A percentile compares a stretch with the other conserved stretches of the same genome.
phyloP scores from a whole-genome alignment of 1,139 yeast species.

The Pichia sp. region DNA sequence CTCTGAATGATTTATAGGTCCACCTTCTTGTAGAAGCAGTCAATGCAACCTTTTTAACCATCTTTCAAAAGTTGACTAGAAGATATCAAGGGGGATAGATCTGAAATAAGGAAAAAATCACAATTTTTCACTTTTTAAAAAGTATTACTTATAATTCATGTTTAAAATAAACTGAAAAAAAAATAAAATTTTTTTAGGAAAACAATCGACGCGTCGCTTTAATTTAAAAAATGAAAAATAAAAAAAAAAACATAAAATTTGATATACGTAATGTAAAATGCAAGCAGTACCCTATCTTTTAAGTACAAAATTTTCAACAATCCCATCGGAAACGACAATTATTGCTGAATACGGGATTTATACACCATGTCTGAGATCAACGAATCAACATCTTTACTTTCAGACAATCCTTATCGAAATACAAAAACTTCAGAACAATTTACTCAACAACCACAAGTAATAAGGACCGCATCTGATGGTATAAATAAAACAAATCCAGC shows the following conservation, averaged over 20 bases:
- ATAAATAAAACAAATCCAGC: background rate
- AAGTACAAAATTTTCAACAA: background rate
- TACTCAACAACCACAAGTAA: background rate
- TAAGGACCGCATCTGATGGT: background rate
- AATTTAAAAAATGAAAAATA: background rate
- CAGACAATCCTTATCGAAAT: conserved; percentile 32
- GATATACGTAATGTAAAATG: background rate
- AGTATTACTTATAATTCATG: background rate
- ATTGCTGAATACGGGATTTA: background rate
- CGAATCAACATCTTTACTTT: conserved; percentile 30
- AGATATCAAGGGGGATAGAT: background rate
- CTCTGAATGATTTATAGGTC: conserved; percentile 70
- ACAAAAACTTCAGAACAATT: background rate
- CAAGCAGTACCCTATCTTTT: background rate
- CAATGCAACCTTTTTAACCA: conserved; percentile 33
- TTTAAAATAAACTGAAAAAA: background rate
- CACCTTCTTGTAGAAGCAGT: conserved; percentile 56
- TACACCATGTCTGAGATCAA: conserved; percentile 10
- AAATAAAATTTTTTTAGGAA: background rate
- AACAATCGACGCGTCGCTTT: background rate
- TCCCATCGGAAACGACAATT: background rate
- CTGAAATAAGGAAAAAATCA: background rate
- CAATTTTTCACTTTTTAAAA: background rate
- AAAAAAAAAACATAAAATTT: background rate
- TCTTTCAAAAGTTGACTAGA: conserved; percentile 1